phyloP scores from a whole-genome alignment of 371 early-diverging fungal genomes.

The Zychaea mexicana region DNA sequence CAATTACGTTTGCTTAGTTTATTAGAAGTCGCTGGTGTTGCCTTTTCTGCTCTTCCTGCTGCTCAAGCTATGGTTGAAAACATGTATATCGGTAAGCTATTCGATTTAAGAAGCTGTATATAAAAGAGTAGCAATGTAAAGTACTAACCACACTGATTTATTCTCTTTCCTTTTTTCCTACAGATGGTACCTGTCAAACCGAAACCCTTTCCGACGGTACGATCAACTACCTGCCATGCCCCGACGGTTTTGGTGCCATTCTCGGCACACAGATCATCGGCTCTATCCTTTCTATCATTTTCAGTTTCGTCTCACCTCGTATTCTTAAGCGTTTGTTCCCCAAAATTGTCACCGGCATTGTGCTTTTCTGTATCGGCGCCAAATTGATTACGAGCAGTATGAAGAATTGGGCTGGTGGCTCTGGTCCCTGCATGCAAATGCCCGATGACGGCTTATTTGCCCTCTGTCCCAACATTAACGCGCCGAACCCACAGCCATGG shows the following conservation, averaged over 20 bases:
- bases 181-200: constrained; percentile 46
- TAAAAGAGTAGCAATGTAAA: no score
- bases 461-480: constrained; percentile 34
- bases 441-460: constrained; percentile 27
- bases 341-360: constrained; percentile 51
- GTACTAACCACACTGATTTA: no score
- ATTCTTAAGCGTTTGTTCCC: constrained; percentile 51
- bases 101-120: no score
- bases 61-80: constrained; percentile 24
- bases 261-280: constrained; percentile 54
- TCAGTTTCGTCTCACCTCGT: constrained; percentile 52
- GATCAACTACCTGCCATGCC: constrained; percentile 46
- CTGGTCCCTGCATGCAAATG: constrained; percentile 40
- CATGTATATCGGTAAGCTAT: constrained; percentile 29
- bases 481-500: constrained; percentile 60
- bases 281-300: constrained; percentile 42
- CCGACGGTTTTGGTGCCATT: constrained; percentile 55
- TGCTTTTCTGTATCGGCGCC: constrained; percentile 50
- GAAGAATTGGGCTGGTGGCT: constrained; percentile 52
- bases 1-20: no score
- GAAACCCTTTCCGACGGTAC: constrained; percentile 40
- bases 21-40: constrained; percentile 27
- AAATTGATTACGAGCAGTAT: constrained; percentile 45
- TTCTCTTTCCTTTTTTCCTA: background rate
- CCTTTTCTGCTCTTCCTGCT: constrained; percentile 22